phyloP scores from a whole-genome alignment of 192 early-diverging fungal genomes.

The Entomortierella beljakovae region DNA sequence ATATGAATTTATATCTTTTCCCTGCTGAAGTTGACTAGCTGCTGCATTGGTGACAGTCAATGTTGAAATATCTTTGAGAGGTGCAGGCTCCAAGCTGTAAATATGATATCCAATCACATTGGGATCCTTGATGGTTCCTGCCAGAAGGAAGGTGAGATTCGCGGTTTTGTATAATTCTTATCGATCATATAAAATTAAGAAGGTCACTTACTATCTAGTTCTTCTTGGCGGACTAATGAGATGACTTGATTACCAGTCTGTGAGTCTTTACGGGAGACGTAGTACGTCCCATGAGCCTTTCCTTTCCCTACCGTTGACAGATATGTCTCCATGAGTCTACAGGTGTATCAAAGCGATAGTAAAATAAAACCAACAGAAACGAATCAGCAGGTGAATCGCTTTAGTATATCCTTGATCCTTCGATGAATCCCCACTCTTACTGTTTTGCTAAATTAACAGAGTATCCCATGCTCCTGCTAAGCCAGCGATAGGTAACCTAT shows the following conservation, averaged over 20 bases:
- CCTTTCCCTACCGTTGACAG: slow-evolving; percentile 21
- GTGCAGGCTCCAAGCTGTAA: slow-evolving; percentile 42
- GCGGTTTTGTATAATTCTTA: neutral
- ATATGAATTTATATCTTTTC: slow-evolving; percentile 38
- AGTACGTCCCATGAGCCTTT: slow-evolving; percentile 44
- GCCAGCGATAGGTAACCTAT: slow-evolving; percentile 50
- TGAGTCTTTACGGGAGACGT: slow-evolving; percentile 31
- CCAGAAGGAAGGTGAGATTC: neutral
- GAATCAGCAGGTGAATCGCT: no score
- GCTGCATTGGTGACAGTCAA: slow-evolving; percentile 32
- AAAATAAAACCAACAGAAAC: neutral
- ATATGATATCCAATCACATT: slow-evolving; percentile 35
- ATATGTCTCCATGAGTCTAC: slow-evolving; percentile 45
- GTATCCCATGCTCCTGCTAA: slow-evolving; percentile 50
- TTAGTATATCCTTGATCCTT: neutral
- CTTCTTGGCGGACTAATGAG: slow-evolving; percentile 33
- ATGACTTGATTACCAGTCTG: slow-evolving; percentile 26
- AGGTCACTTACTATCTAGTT: slow-evolving; percentile 12
- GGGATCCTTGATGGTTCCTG: slow-evolving; percentile 21
- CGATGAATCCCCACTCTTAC: no score
- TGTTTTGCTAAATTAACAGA: slow-evolving; percentile 50
- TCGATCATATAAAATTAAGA: neutral
- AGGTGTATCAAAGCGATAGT: neutral
- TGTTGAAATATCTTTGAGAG: slow-evolving; percentile 29
- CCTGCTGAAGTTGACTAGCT: slow-evolving; percentile 36